Base-by-base conservation (phyloP, 1,284 basidiomycete genomes). In the Rhodofomes roseus region DNA sequence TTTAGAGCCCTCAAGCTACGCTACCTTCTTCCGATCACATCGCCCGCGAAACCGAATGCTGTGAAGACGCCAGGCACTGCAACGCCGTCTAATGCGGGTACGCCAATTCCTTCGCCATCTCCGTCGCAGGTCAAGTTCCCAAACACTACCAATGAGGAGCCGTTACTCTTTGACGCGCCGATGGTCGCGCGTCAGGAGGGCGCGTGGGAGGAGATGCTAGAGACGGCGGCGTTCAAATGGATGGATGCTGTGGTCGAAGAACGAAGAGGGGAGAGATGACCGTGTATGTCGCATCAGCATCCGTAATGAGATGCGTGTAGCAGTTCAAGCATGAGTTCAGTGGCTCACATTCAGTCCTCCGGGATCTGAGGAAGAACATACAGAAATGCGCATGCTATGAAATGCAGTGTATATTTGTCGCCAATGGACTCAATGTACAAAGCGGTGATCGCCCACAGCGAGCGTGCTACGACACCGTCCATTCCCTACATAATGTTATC, bases 201-300 rank as follows among this genome's bases (percentile, higher is more conserved):
- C 0, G 92, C 90, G 0, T 95, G 93, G 93, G 86, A 92, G 57
- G 75, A 77, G 22, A 92, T 93, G 89, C 77, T 95, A 12, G 85
- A 88, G 69, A 67, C 68, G 14, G 79, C 84, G 0, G 72, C 93
- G 11, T 52, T 81, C 41, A 74, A 77, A 40, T 95, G 93, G 93
- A 79, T 88, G 60, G 76, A 80, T 22, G 84, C 80, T 34, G 86
- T 89, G 1, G 81, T 90, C 2, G 81, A 83, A 40, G 93, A 95
- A 74, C 77, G 79, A 62, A 73, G 85, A 59, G 79, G 75, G 8
- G 79, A 81, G 55, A 63, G 71, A 43, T 72, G 44, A 37, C 14
- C 34, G 14, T 7, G 18, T 11, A 18, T 22, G 16, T 12, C 5
- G 8, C 8, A 44, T 44, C n/a, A n/a, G n/a, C n/a, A n/a, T n/a